Base-by-base conservation (phyloP, 768 basidiomycete species). In the Leucosporidium scottii region DNA sequence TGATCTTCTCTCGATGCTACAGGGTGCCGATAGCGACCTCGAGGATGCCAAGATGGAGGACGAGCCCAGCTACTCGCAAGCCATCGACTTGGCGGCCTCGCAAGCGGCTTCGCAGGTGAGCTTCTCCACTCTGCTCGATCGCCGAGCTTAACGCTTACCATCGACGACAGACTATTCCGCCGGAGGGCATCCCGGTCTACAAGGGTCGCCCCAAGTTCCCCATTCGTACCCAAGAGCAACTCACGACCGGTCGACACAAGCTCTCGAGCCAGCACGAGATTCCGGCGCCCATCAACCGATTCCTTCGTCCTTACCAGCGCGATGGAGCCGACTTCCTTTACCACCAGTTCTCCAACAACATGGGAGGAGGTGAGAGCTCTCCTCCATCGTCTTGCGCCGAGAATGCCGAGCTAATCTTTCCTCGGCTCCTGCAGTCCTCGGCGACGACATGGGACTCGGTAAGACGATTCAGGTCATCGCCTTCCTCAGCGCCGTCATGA, bases 391-490 rank as follows among this genome's bases (percentile, higher is more conserved):
- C 15, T 44, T 15, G 6, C 8, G 13, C 39, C 39, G 39, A 10
- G 39, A 15, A 12, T 13, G 15, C 7, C 13, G 39, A 44, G 39
- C 39, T 44, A 15, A 44, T 13, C 39, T 10, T 44, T 8, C 34
- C 34, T 8, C 39, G 8, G 2, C 15, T 44, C 39, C n/a, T n/a
- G 39, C 39, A 44, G 76, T 97, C 17, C 82, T 98, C 6, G 94
- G 94, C 8, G 94, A 98, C 76, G 94, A 98, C 75, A 98, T 98
- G 94, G 94, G 54, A 59, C 64, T 80, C 82, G 94, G 88, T 4
- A 98, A 98, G 83, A 98, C 94, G 0, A 92, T 97, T 27, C 94
- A 98, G 77, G 87, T 92, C 30, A 89, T 93, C 55, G 83, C 88
- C 0, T 89, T 92, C 75, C 82, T 98, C 3, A 88, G 91, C 0